Conservation (phyloP, 2,329 filamentous ascomycete species). For the Leptographium wingfieldii region DNA sequence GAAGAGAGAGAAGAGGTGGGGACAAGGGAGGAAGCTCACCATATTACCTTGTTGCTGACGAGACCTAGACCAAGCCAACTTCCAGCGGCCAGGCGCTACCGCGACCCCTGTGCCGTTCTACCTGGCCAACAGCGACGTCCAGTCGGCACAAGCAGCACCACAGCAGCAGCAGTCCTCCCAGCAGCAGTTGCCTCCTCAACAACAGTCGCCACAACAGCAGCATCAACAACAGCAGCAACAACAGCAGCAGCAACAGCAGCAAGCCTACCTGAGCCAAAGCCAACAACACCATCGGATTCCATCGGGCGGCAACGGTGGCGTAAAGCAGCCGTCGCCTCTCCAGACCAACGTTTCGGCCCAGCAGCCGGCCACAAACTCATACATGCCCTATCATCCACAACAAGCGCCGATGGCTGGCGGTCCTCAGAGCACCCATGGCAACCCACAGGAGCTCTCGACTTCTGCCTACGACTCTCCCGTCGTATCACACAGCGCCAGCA, state of each 20-base stretch:
- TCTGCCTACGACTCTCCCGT: constrained; percentile 67
- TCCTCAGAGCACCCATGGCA: constrained; percentile 56
- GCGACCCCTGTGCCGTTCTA: constrained; percentile 55
- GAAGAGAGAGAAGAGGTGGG: background rate
- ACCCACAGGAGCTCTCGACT: constrained; percentile 66
- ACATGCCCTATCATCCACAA: constrained; percentile 29
- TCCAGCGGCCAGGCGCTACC: constrained; percentile 38
- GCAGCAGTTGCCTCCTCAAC: background rate
- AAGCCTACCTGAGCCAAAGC: constrained; percentile 15
- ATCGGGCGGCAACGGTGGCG: constrained; percentile 24
- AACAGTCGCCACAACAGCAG: background rate
- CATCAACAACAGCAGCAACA: background rate
- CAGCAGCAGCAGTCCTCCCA: background rate
- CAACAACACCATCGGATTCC: constrained; percentile 31
- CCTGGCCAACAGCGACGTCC: constrained; percentile 44
- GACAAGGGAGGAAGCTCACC: background rate
- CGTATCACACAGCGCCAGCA: constrained; percentile 30
- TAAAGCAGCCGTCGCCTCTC: constrained; percentile 31
- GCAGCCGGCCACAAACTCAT: constrained; percentile 32
- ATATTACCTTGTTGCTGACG: background rate
- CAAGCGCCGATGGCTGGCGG: constrained; percentile 28
- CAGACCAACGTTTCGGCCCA: constrained; percentile 31
- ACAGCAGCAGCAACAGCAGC: background rate
- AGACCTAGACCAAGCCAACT: constrained; percentile 24
- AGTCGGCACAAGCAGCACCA: constrained; percentile 22